Evolutionary conservation across 129 eudicot species (phyloP), one percentile per base, ranked within the genome.

Genomic region (Flaveria sonorensis): DNA sequence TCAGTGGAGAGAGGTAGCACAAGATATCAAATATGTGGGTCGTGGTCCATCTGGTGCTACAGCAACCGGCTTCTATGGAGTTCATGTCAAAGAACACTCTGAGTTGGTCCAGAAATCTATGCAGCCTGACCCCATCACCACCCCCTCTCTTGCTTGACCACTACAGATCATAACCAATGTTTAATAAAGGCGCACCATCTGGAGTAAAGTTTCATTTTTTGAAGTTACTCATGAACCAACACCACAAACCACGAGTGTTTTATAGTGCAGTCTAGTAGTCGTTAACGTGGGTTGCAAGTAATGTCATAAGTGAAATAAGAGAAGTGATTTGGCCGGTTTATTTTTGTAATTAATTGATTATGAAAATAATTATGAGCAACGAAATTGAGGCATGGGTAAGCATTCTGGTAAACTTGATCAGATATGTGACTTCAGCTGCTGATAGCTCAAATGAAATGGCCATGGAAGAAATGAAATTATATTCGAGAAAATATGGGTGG

Each of bases 31-130:
- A 71, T 93, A 93, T 11, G 88, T 79, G 12, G 98, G 98, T 4
- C 98, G 98, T 32, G 88, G 85, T 69, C 96, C 98, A 51, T 90
- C 98, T 20, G 98, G 97, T 57, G 97, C 98, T 57, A 93, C 98
- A 15, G 98, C 98, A 30, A 93, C 98, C 52, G 98, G 98, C 7
- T 93, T 90, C 70, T 67, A 79, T 68, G 77, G 80, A 16, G 87
- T 86, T 60, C 98, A 93, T 52, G 80, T 72, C 20, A 86, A 89
- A 79, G 98, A 93, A 77, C 98, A 93, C 71, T 86, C 83, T 7
- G 93, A 86, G 76, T 81, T 93, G 16, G 89, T 93, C 64, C 87
- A 93, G 63, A 87, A 79, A 72, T 96, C 98, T 20, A 20, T 90
- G 70, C 79, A 80, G 74, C 43, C 74, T 18, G 75, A 80, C 15